phyloP scores from a whole-genome alignment of 805 yeast species.

The Candida gorgasii region DNA sequence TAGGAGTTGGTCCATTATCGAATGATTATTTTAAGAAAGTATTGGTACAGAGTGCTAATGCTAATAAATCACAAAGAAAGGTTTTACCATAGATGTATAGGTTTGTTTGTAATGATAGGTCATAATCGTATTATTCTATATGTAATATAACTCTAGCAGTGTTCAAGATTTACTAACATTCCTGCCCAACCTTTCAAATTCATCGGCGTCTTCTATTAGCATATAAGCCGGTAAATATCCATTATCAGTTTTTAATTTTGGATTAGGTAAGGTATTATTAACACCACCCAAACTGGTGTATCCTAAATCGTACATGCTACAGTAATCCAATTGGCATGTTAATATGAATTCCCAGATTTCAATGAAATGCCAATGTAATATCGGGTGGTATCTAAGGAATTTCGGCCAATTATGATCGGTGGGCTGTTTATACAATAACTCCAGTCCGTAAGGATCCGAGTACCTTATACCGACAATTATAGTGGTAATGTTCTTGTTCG shows the following conservation, averaged over 20 bases:
- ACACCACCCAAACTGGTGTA: constrained; percentile 89
- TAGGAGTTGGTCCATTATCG: constrained; percentile 82
- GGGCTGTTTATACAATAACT: constrained; percentile 57
- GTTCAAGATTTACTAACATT: constrained; percentile 6
- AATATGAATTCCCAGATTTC: constrained; percentile 85
- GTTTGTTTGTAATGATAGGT: not conserved
- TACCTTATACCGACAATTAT: constrained; percentile 86
- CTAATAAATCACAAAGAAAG: constrained; percentile 23
- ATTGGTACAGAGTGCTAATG: constrained; percentile 24
- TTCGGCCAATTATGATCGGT: constrained; percentile 94
- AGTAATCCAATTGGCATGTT: constrained; percentile 61
- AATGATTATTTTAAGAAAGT: constrained; percentile 35
- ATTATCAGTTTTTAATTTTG: constrained; percentile 37
- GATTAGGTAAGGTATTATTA: constrained; percentile 70
- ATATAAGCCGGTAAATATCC: constrained; percentile 54
- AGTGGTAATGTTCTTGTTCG: constrained; percentile 58
- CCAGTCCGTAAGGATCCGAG: constrained; percentile 80
- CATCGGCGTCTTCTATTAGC: constrained; percentile 62
- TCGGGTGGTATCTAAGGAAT: constrained; percentile 82
- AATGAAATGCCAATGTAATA: constrained; percentile 81
- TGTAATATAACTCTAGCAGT: not conserved
- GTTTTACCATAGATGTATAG: constrained; percentile 7
- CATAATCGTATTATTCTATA: not conserved
- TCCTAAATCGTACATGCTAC: constrained; percentile 76
- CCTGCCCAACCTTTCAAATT: constrained; percentile 50